Evolutionary conservation across 2,329 filamentous ascomycete genomes (phyloP).

Genomic region (Ceratocystis alfenasii): DNA sequence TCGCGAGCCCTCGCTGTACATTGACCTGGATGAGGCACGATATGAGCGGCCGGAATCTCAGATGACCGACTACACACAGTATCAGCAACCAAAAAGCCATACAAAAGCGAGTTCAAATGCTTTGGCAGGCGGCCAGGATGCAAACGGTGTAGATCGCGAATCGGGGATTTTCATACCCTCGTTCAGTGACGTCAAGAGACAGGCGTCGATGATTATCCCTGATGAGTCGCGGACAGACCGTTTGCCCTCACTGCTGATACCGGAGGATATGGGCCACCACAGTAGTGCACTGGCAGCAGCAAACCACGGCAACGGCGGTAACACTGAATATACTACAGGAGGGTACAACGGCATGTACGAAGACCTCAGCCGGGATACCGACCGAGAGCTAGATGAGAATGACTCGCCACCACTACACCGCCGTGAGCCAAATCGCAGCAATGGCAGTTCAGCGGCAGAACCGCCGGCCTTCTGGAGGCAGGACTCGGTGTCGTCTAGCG

Average conservation of each 20-base stretch:
- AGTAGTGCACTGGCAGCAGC: not conserved
- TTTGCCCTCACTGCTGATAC: constrained; percentile 18
- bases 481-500: constrained; percentile 9
- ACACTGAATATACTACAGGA: constrained; percentile 3
- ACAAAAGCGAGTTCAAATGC: constrained; percentile 4
- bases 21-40: constrained; percentile 17
- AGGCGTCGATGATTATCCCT: constrained; percentile 20
- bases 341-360: constrained; percentile 21
- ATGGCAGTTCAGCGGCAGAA: constrained; percentile 11
- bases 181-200: constrained; percentile 17
- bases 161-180: constrained; percentile 20
- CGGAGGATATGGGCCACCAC: constrained; percentile 20
- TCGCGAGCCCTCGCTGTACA: constrained; percentile 20
- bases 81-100: constrained; percentile 7
- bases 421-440: constrained; percentile 1
- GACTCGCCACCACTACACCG: constrained; percentile 16
- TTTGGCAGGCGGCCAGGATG: not conserved
- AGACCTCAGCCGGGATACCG: constrained; percentile 6
- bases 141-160: constrained; percentile 9
- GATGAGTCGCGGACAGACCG: constrained; percentile 21
- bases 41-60: constrained; percentile 19
- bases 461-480: constrained; percentile 12
- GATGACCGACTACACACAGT: constrained; percentile 17
- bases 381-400: not conserved
- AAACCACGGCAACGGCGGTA: not conserved